Conservation (phyloP, 179 eudicot species). For the Vitellaria paradoxa region DNA sequence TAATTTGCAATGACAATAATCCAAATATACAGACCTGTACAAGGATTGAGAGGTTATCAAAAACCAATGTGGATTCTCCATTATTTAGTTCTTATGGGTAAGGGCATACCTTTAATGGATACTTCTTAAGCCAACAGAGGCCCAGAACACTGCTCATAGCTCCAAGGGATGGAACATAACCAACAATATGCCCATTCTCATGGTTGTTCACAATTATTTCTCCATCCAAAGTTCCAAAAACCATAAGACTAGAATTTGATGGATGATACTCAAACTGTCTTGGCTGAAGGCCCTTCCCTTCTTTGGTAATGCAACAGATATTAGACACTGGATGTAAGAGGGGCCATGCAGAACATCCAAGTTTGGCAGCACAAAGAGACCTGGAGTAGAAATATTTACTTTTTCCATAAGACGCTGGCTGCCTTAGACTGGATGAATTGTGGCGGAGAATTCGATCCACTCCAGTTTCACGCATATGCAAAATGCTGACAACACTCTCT, state of each 20-base stretch:
- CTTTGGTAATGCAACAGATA: slow-evolving; percentile 31
- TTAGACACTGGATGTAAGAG: slow-evolving; percentile 42
- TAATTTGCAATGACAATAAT: no score
- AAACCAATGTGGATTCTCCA: background rate
- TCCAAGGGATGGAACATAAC: slow-evolving; percentile 44
- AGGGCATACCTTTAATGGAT: slow-evolving; percentile 66
- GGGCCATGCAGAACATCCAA: slow-evolving; percentile 63
- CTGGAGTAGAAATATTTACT: slow-evolving; percentile 43
- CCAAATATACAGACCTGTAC: no score
- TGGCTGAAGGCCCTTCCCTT: slow-evolving; percentile 54
- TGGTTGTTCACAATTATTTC: slow-evolving; percentile 75
- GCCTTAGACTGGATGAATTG: slow-evolving; percentile 21
- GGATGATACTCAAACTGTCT: slow-evolving; percentile 93
- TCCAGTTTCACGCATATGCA: slow-evolving; percentile 58
- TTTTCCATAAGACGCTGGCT: slow-evolving; percentile 23
- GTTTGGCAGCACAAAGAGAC: slow-evolving; percentile 76
- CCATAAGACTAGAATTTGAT: slow-evolving; percentile 61
- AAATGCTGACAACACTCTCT: slow-evolving; percentile 44
- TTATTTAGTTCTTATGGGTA: background rate
- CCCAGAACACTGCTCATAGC: slow-evolving; percentile 56
- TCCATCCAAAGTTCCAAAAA: slow-evolving; percentile 80
- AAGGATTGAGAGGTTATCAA: no score
- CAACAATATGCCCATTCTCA: slow-evolving; percentile 49
- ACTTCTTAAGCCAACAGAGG: slow-evolving; percentile 79
- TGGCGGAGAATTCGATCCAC: slow-evolving; percentile 14